Base-by-base conservation (phyloP, 2,329 filamentous ascomycete genomes). In the Penicillium concentricum region DNA sequence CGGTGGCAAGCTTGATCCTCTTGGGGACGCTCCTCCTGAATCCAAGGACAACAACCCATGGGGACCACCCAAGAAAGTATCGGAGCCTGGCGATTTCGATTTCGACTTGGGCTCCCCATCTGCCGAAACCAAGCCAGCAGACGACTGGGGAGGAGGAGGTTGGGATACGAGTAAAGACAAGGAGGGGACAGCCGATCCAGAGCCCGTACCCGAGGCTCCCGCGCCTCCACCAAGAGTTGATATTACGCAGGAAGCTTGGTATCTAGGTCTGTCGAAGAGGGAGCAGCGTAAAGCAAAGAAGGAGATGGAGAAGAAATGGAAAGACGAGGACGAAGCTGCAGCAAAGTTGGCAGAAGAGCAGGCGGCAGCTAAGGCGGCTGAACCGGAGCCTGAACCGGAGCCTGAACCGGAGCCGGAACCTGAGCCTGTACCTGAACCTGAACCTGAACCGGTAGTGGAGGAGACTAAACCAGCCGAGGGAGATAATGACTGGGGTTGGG, bases 61-160 rank as follows among this genome's bases (percentile, higher is more conserved):
- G 78, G 73, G 70, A 24, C 62, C 65, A 28, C 64, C 66, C 8
- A 75, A 74, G 51, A 72, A 70, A 32, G 72, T 74, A 45, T 71
- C 73, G 39, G 74, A 74, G 39, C 51, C 54, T 15, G 69, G 69
- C 22, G 70, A 68, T 1, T 79, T 80, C 49, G 77, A 78, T 51
- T 78, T 80, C 66, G 69, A 76, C 63, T 64, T 78, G 66, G 68
- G 78, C 71, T 51, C 64, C 18, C 52, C 63, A 13, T 56, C 81
- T 78, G 46, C 76, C 20, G 72, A 71, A 41, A 69, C 70, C 42
- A 76, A 77, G 39, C 58, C 48, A 34, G 61, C 60, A 4, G 67
- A 70, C 15, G 62, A 64, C 42, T 69, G 67, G 68, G 59, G 58
- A 38, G 60, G 56, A 41, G 60, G 57, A 32, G 43, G 51, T 20